phyloP scores from a whole-genome alignment of 2,329 filamentous ascomycete species.

The Phyllosticta paracitricarpa region DNA sequence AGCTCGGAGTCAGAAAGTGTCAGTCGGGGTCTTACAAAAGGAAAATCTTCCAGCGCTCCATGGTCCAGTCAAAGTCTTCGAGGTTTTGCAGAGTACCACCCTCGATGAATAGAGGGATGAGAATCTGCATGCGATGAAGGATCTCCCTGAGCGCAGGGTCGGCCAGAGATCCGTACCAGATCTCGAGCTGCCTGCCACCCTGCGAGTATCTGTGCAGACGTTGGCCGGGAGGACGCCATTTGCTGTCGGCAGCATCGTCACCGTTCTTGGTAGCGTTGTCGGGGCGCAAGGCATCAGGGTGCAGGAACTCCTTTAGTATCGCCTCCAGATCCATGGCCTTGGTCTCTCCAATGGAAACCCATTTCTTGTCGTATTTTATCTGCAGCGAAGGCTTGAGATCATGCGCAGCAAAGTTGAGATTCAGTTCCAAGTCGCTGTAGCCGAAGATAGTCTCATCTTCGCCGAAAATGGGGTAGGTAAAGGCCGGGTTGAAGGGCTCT shows the following conservation, averaged over 20 bases:
- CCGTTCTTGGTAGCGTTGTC: slow-evolving; percentile 2
- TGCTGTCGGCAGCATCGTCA: slow-evolving; percentile 33
- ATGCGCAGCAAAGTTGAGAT: slow-evolving; percentile 57
- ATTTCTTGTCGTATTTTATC: slow-evolving; percentile 62
- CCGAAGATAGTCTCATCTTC: slow-evolving; percentile 89
- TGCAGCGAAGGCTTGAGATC: slow-evolving; percentile 72
- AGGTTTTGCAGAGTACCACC: slow-evolving; percentile 70
- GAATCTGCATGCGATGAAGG: slow-evolving; percentile 70
- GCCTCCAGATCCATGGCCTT: slow-evolving; percentile 59
- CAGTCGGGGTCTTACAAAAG: slow-evolving; percentile 43
- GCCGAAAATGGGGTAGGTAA: slow-evolving; percentile 87
- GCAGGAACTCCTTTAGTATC: slow-evolving; percentile 53
- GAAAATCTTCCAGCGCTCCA: slow-evolving; percentile 85
- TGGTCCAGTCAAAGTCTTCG: slow-evolving; percentile 58
- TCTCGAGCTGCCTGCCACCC: slow-evolving; percentile 60
- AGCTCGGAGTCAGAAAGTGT: slow-evolving; percentile 12
- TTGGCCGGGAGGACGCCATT: slow-evolving; percentile 65
- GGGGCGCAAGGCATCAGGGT: slow-evolving; percentile 44
- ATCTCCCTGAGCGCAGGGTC: slow-evolving; percentile 61
- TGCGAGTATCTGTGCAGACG: slow-evolving; percentile 54
- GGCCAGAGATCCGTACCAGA: slow-evolving; percentile 70
- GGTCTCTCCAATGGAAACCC: slow-evolving; percentile 56
- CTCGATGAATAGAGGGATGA: slow-evolving; percentile 83
- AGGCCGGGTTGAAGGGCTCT: slow-evolving; percentile 68
- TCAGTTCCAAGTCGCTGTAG: slow-evolving; percentile 71